phyloP scores from a whole-genome alignment of 257 asterid species.

The Nyctanthes arbortristis region DNA sequence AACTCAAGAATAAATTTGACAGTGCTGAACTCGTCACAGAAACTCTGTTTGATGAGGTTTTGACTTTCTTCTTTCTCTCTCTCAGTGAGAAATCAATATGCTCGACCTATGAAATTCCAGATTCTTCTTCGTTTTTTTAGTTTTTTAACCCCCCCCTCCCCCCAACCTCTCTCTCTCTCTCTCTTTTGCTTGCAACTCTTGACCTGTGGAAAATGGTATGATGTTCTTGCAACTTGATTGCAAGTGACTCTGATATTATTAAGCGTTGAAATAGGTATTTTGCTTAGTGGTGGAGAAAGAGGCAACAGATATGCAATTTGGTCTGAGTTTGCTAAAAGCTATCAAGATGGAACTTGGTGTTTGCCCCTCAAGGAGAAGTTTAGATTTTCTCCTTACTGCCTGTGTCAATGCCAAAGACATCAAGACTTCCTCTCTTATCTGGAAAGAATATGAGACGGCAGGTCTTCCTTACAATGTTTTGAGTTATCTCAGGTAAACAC shows the following conservation, averaged over 20 bases:
- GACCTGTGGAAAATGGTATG: neutral
- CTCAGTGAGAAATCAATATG: conserved; percentile 5
- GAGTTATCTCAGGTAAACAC: conserved; percentile 68
- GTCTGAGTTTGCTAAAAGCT: conserved; percentile 71
- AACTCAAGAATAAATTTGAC: conserved; percentile 50
- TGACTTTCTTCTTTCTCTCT: conserved; percentile 20
- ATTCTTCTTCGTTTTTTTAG: too few species aligned
- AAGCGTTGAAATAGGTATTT: conserved; percentile 56
- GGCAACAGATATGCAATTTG: conserved; percentile 64
- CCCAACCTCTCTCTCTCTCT: too few species aligned
- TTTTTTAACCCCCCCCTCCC: too few species aligned
- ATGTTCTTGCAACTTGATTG: conserved; percentile 25
- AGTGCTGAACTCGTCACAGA: conserved; percentile 49
- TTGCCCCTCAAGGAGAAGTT: conserved; percentile 69
- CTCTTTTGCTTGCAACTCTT: conserved; percentile 9
- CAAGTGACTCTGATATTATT: conserved; percentile 18
- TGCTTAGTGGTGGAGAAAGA: conserved; percentile 60
- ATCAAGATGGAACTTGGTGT: conserved; percentile 62
- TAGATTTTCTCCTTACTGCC: conserved; percentile 87
- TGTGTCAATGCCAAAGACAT: conserved; percentile 66
- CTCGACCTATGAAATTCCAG: conserved; percentile 6
- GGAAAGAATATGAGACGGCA: conserved; percentile 80
- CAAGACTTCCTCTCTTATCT: conserved; percentile 49
- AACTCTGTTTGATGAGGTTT: conserved; percentile 74
- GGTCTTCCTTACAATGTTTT: conserved; percentile 81